These are phyloP conservation scores for Microbotryomycetes sp. DNA, from an alignment of 1,284 basidiomycete species.

Conservation along the genomic window DNA sequence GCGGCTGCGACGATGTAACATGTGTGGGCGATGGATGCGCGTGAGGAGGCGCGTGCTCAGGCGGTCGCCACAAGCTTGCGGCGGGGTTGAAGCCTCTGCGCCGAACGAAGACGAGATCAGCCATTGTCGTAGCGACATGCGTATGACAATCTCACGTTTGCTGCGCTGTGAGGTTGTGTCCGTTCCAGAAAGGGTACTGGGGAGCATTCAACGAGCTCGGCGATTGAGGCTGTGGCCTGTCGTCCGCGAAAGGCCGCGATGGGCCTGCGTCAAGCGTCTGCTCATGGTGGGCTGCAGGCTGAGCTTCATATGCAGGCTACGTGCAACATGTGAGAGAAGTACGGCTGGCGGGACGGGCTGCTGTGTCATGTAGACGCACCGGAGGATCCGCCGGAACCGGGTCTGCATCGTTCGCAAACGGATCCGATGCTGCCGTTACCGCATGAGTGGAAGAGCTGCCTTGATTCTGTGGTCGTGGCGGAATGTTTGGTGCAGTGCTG, in stretches of 20 bases:
- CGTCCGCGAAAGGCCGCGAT: constrained; percentile 11
- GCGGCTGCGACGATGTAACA: not conserved
- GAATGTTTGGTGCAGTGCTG: not conserved
- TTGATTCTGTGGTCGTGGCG: too few species aligned
- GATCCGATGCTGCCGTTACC: not conserved
- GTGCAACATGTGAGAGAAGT: not conserved
- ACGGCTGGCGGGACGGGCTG: not conserved
- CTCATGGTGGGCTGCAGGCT: constrained; percentile 1
- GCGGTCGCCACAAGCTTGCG: not conserved
- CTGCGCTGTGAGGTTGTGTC: constrained; percentile 16
- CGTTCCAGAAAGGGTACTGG: constrained; percentile 30
- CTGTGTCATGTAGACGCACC: constrained; percentile 8
- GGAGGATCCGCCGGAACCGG: constrained; percentile 19
- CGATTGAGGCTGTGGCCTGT: not conserved
- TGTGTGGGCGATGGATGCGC: not conserved
- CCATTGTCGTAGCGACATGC: not conserved
- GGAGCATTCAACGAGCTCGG: not conserved
- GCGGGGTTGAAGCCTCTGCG: not conserved
- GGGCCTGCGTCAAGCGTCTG: constrained; percentile 26
- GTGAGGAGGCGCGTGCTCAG: not conserved
- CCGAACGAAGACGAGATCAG: not conserved
- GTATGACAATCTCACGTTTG: constrained; percentile 9
- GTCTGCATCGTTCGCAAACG: not conserved
- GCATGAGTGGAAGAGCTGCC: not conserved
- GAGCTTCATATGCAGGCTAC: constrained; percentile 25